Conservation (phyloP, 345 rosid genomes). For the Eutrema yunnanense region DNA sequence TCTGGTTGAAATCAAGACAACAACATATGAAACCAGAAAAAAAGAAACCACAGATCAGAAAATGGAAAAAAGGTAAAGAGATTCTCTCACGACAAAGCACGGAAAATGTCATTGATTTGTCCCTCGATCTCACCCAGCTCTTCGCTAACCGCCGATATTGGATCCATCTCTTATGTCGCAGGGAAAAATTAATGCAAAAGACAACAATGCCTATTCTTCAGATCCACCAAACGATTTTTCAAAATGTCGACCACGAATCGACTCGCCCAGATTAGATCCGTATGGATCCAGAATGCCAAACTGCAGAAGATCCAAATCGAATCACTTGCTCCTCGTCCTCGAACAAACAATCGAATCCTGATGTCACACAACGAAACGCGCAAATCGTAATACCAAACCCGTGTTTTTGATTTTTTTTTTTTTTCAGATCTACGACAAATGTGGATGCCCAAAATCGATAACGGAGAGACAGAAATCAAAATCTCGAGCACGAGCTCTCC, state of each 20-base stretch:
- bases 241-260: slow-evolving; percentile 14
- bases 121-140: slow-evolving; percentile 87
- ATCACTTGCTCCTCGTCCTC: slow-evolving; percentile 3
- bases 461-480: slow-evolving; percentile 2
- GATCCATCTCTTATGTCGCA: slow-evolving; percentile 42
- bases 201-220: slow-evolving; percentile 23
- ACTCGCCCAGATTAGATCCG: slow-evolving; percentile 25
- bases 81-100: slow-evolving; percentile 76
- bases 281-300: slow-evolving; percentile 12
- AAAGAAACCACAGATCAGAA: background rate
- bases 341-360: slow-evolving; percentile 1
- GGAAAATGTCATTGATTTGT: slow-evolving; percentile 77
- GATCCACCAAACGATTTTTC: slow-evolving; percentile 13
- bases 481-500: slow-evolving; percentile 2
- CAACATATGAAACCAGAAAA: background rate
- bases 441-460: slow-evolving; percentile 11
- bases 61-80: background rate
- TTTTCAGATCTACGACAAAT: slow-evolving; percentile 25
- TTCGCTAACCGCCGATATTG: slow-evolving; percentile 59
- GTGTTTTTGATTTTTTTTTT: background rate
- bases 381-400: background rate
- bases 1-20: slow-evolving; percentile 30
- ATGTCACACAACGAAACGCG: background rate
- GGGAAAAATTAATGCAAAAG: background rate
- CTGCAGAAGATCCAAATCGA: background rate